A percentile compares a stretch with the other conserved stretches of the same genome.
Evolutionary conservation across 2,329 filamentous ascomycete species (phyloP).

Genomic region (Leptographium lundbergii): DNA sequence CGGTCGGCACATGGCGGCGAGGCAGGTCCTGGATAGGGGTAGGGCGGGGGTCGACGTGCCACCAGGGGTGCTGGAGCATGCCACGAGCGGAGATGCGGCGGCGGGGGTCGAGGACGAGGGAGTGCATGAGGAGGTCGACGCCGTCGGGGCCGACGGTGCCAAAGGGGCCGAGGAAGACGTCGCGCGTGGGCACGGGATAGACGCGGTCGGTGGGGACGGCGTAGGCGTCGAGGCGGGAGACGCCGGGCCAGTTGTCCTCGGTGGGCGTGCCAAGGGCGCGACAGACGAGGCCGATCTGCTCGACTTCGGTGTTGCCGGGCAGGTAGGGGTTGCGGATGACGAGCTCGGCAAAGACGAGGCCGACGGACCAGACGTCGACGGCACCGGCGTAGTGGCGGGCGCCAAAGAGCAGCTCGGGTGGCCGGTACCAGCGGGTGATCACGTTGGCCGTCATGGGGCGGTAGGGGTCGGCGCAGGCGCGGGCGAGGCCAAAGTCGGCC

Average conservation of each 20-base stretch:
- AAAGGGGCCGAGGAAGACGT: slow-evolving; percentile 66
- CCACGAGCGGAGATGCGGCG: slow-evolving; percentile 66
- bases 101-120: slow-evolving; percentile 75
- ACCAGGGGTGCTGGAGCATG: slow-evolving; percentile 76
- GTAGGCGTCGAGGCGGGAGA: slow-evolving; percentile 68
- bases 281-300: slow-evolving; percentile 76
- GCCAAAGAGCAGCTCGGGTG: slow-evolving; percentile 85
- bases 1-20: slow-evolving; percentile 55
- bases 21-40: slow-evolving; percentile 74
- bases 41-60: slow-evolving; percentile 70
- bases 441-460: slow-evolving; percentile 84
- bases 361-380: slow-evolving; percentile 91
- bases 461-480: slow-evolving; percentile 80
- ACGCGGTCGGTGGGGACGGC: slow-evolving; percentile 45
- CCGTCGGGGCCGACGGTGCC: slow-evolving; percentile 69
- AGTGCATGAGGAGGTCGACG: slow-evolving; percentile 77
- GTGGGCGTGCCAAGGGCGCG: slow-evolving; percentile 79
- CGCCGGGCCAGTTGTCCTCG: slow-evolving; percentile 92
- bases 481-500: slow-evolving; percentile 91
- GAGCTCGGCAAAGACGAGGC: slow-evolving; percentile 85
- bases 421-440: slow-evolving; percentile 94
- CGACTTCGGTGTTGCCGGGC: slow-evolving; percentile 70
- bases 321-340: slow-evolving; percentile 73
- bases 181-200: slow-evolving; percentile 49
- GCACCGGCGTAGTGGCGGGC: slow-evolving; percentile 79